Base-by-base conservation (phyloP, 306 rosid genomes). In the Mimosa pudica region DNA sequence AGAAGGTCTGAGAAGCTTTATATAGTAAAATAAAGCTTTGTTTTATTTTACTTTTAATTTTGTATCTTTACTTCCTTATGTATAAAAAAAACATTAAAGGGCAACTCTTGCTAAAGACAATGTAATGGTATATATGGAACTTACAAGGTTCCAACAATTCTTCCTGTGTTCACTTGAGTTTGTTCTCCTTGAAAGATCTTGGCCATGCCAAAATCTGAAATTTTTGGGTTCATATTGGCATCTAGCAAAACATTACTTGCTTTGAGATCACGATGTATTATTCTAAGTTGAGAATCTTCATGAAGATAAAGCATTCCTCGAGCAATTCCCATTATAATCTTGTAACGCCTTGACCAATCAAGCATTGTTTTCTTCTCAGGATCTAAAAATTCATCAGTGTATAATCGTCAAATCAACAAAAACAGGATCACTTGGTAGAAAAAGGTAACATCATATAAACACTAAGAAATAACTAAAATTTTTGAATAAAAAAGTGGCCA, bases 121-220 rank as follows among this genome's bases (percentile, higher is more conserved):
- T 32, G 3, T 4, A 61, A 61, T 61, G 67, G 38, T 44, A 24
- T 24, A 24, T 24, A 24, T 13, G 42, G 48, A 44, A 82, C 96
- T 87, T 89, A 93, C 96, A 18, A 88, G 5, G 94, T 93, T 30
- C 94, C 97, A 41, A 86, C 94, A 12, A 93, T 70, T 49, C 78
- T 80, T 42, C 60, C 71, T 0, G 96, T 93, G 58, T 75, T 83
- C 6, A 81, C 90, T 77, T 81, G 86, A 58, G 82, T 81, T 45
- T 88, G 89, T 18, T 87, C 89, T 4, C 41, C 82, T 4, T 24
- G 78, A 42, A 88, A 84, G 30, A 88, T 81, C 67, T 74, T 90
- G 17, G 96, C 96, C 89, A 85, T 85, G 2, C 96, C 96, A 84
- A 93, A 93, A 77, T 93, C 96, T 20, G 92, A 86, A 38, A 91